Evolutionary conservation across 164 flowering plant genomes (phyloP), one percentile per base, ranked within the genome.

Genomic region (Hamamelis virginiana): DNA sequence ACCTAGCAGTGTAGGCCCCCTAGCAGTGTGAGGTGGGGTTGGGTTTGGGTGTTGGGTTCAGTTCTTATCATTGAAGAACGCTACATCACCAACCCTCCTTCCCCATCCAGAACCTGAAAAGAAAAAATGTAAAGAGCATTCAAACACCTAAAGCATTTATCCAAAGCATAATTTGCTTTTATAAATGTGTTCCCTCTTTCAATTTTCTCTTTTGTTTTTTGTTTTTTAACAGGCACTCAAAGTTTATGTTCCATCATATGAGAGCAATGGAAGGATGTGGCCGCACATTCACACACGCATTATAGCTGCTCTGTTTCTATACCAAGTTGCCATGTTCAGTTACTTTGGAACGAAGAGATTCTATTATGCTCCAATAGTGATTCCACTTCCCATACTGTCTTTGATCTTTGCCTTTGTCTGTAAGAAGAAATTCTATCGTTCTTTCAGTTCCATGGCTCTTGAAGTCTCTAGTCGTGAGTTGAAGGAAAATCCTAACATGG

Each of bases 231-330:
- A 95, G 99, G 97, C 86, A 13, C 84, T 92, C 46, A 95, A 91
- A 78, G 98, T 95, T n/a, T 90, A 84, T 62, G 94, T 92, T 67
- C 99, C 99, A 16, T 51, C 86, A 12, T 91, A 81, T 55, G 99
- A 95, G 77, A 95, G 91, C 90, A 77, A 92, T 53, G 99, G 98
- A 53, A 82, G 84, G 65, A 88, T 90, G 94, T 95, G 99, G 99
- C 99, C 99, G 3, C 99, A 92, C 83, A 80, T 95, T 43, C 84
- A 83, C 59, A 53, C 47, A 10, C 89, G 99, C 3, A 70, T 95
- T 15, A 15, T 91, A 3, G 97, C 93, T 9, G 72, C 97, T 45
- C 76, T 95, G 55, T 16, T 92, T 1, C 63, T 92, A 19, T 92
- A 65, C 80, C 99, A 95, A 79, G 60, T 86, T 10, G 86, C 96